phyloP scores from a whole-genome alignment of 495 filamentous ascomycete species.

The Penicillium fimorum region DNA sequence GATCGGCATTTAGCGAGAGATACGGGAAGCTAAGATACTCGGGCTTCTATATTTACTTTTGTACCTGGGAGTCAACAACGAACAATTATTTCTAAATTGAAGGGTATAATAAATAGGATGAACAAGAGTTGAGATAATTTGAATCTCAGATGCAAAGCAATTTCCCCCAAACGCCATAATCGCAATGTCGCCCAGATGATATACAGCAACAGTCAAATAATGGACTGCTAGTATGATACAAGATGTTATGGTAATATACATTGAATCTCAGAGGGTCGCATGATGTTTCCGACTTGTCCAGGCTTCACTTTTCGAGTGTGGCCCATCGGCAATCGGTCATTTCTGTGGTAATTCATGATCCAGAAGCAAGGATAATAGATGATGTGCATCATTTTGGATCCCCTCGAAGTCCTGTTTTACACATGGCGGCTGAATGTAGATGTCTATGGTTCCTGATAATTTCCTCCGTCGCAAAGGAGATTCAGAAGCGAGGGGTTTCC shows the following conservation, averaged over 20 bases:
- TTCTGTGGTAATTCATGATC: not conserved
- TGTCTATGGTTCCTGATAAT: constrained; percentile 30
- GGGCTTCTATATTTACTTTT: constrained; percentile 20
- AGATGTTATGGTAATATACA: constrained; percentile 8
- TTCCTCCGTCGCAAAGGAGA: not conserved
- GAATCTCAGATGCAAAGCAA: constrained; percentile 7
- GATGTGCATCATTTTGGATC: constrained; percentile 29
- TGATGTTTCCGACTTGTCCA: not conserved
- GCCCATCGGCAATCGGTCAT: not conserved
- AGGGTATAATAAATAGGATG: not conserved
- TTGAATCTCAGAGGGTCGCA: not conserved
- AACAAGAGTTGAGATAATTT: not conserved
- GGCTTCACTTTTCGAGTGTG: not conserved
- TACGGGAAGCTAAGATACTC: constrained; percentile 22
- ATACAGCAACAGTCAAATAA: constrained; percentile 11
- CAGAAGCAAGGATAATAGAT: constrained; percentile 7
- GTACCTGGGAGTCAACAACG: constrained; percentile 1
- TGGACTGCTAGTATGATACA: constrained; percentile 19
- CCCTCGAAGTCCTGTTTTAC: constrained; percentile 19
- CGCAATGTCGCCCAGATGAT: constrained; percentile 15
- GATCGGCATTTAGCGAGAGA: constrained; percentile 37
- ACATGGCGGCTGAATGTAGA: constrained; percentile 19
- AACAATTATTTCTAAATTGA: not conserved
- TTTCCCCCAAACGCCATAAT: constrained; percentile 18
- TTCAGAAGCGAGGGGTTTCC: constrained; percentile 29